Conservation (phyloP, 106 monocot genomes). For the Triglochin maritima region DNA sequence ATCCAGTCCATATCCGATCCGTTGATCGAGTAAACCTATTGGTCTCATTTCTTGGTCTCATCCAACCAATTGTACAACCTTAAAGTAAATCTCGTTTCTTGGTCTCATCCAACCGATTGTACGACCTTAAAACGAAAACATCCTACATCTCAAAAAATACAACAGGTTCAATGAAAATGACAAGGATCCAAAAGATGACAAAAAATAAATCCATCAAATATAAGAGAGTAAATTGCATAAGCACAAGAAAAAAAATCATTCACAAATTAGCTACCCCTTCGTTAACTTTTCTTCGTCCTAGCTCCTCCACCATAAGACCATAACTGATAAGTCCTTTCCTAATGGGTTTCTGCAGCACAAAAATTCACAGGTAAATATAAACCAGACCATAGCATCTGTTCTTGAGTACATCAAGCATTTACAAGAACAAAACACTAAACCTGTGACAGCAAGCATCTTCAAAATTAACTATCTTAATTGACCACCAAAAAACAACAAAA, state of each 20-base stretch:
- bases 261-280: slow-evolving; percentile 29
- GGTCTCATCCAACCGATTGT: slow-evolving; percentile 63
- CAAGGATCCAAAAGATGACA: background rate
- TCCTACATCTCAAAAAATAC: slow-evolving; percentile 34
- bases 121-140: slow-evolving; percentile 66
- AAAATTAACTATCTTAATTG: too few species aligned
- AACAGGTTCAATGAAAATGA: background rate
- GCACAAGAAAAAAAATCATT: background rate
- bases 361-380: background rate
- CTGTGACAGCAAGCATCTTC: too few species aligned
- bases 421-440: too few species aligned
- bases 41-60: slow-evolving; percentile 84
- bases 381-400: too few species aligned
- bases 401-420: too few species aligned
- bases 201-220: background rate
- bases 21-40: too few species aligned
- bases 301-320: slow-evolving; percentile 70
- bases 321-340: slow-evolving; percentile 74
- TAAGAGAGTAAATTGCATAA: background rate
- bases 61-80: slow-evolving; percentile 72
- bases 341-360: slow-evolving; percentile 50
- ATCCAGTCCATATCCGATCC: too few species aligned
- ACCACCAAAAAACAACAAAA: too few species aligned
- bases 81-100: slow-evolving; percentile 88
- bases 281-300: slow-evolving; percentile 47